Percentiles rank a stretch among this genome's conserved stretches.
Conservation (phyloP, 2,329 filamentous ascomycete species). For the Stromatinia cepivora region DNA sequence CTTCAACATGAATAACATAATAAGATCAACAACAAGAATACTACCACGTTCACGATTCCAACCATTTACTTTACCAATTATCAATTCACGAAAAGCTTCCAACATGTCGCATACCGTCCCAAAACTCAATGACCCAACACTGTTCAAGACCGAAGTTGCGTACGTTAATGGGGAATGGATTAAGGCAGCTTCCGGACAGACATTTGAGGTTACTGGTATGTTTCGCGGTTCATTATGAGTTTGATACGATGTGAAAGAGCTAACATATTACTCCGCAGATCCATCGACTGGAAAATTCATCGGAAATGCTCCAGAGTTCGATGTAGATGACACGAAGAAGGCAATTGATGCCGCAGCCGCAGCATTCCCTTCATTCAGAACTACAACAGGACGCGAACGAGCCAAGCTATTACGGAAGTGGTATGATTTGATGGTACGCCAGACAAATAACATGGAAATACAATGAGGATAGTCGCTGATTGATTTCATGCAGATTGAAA, state of each 20-base stretch:
- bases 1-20: slow-evolving; percentile 34
- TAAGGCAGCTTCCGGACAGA: slow-evolving; percentile 80
- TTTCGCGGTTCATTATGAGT: background rate
- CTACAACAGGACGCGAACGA: slow-evolving; percentile 71
- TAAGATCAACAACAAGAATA: slow-evolving; percentile 32
- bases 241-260: slow-evolving; percentile 4
- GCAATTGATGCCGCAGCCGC: slow-evolving; percentile 82
- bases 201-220: slow-evolving; percentile 78
- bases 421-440: slow-evolving; percentile 70
- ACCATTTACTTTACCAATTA: slow-evolving; percentile 31
- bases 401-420: slow-evolving; percentile 74
- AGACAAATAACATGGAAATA: background rate
- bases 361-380: slow-evolving; percentile 71
- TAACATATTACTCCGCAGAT: slow-evolving; percentile 70
- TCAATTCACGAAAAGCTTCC: slow-evolving; percentile 32
- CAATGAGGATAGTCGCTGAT: slow-evolving; percentile 19
- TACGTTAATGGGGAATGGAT: slow-evolving; percentile 96
- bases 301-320: slow-evolving; percentile 83
- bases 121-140: slow-evolving; percentile 74
- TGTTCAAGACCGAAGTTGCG: slow-evolving; percentile 77
- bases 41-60: slow-evolving; percentile 35
- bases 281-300: slow-evolving; percentile 81
- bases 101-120: slow-evolving; percentile 38
- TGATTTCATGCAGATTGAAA: slow-evolving; percentile 49
- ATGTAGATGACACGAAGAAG: slow-evolving; percentile 70